phyloP scores from a whole-genome alignment of 305 asterid genomes.

The Rubia balearica region DNA sequence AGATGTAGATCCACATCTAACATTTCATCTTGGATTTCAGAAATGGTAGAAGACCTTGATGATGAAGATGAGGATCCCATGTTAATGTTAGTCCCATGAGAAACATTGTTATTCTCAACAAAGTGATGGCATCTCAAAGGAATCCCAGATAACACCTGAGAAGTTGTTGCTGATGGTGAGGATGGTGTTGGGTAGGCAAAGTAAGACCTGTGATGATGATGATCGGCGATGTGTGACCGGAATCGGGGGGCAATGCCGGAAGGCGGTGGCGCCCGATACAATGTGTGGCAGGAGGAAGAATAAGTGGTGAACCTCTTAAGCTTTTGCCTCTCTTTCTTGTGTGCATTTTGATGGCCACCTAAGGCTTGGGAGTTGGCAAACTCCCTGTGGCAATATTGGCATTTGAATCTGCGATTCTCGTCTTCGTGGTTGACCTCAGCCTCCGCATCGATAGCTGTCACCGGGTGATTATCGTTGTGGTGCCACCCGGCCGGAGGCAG shows the following conservation, averaged over 20 bases:
- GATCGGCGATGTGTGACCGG: constrained; percentile 9
- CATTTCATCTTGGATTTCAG: constrained; percentile 34
- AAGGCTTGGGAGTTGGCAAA: constrained; percentile 29
- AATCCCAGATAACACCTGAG: constrained; percentile 50
- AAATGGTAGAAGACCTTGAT: constrained; percentile 20
- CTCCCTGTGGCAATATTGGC: constrained; percentile 29
- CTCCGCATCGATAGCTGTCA: too few relatives aligned
- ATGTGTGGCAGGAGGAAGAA: constrained; percentile 8
- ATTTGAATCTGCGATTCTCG: constrained; percentile 38
- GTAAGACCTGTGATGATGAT: constrained; percentile 7
- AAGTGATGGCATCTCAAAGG: constrained; percentile 30
- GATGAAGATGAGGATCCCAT: not conserved
- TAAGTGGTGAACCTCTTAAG: constrained; percentile 28
- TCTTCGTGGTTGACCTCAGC: not conserved
- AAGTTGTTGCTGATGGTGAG: not conserved
- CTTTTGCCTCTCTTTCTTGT: constrained; percentile 31
- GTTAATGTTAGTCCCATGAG: not conserved
- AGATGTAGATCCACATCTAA: constrained; percentile 73
- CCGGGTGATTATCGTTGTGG: not conserved
- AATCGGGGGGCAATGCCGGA: constrained; percentile 25
- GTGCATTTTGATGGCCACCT: constrained; percentile 34
- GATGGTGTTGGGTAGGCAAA: constrained; percentile 12
- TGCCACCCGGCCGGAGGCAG: constrained; percentile 2
- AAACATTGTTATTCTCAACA: not conserved
- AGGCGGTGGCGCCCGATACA: constrained; percentile 12